Conservation (phyloP, 768 basidiomycete species). For the Tylopilus intermedius region DNA sequence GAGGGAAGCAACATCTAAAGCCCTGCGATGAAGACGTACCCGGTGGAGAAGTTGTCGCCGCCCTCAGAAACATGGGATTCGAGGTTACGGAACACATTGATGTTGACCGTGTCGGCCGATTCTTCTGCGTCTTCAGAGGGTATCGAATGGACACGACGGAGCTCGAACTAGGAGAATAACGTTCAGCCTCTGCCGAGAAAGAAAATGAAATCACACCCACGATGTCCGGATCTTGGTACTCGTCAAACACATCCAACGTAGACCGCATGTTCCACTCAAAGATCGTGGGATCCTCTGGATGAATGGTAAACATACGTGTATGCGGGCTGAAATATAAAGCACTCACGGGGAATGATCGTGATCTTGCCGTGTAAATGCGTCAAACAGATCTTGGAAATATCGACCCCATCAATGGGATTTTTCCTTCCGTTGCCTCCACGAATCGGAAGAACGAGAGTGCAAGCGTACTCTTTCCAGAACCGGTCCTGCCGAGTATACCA, state of each 20-base stretch:
- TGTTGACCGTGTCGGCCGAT: conserved; percentile 46
- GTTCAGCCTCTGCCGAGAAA: background rate
- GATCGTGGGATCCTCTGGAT: conserved; percentile 84
- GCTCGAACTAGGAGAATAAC: conserved; percentile 53
- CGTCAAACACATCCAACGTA: conserved; percentile 80
- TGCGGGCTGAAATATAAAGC: background rate
- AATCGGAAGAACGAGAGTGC: conserved; percentile 86
- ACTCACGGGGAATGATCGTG: conserved; percentile 71
- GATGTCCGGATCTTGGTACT: conserved; percentile 81
- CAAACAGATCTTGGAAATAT: conserved; percentile 75
- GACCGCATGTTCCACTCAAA: conserved; percentile 72
- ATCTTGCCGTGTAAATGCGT: conserved; percentile 74
- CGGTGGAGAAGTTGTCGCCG: conserved; percentile 86
- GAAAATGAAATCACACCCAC: conserved; percentile 36
- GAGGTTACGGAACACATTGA: conserved; percentile 71
- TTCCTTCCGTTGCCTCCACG: conserved; percentile 78
- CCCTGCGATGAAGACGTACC: conserved; percentile 37
- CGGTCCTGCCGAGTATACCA: conserved; percentile 66
- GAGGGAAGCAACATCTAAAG: background rate
- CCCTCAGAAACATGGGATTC: conserved; percentile 76
- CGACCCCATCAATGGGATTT: conserved; percentile 73
- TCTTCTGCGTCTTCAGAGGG: conserved; percentile 48
- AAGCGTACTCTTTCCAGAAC: conserved; percentile 75
- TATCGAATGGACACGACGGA: conserved; percentile 80
- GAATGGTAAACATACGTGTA: background rate